These are phyloP conservation scores for Chytridiales sp. DNA, from an alignment of 371 early-diverging fungal species.

Conservation along the genomic window DNA sequence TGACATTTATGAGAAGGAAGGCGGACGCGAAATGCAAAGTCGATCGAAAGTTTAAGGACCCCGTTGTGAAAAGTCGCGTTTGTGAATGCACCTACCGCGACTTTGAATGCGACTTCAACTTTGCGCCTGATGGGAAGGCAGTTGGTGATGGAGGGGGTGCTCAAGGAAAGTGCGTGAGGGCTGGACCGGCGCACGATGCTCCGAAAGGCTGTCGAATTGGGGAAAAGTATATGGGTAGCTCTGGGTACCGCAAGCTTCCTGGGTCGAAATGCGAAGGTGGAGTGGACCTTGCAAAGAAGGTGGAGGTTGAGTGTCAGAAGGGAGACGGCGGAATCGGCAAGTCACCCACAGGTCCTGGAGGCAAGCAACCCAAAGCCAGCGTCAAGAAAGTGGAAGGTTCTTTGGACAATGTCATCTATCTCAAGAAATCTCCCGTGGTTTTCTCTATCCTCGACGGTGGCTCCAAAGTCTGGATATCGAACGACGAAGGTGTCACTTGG, in stretches of 20 bases:
- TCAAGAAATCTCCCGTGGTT: constrained; percentile 53
- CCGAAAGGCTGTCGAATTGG: constrained; percentile 47
- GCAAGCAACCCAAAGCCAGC: constrained; percentile 6
- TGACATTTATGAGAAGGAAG: constrained; percentile 74
- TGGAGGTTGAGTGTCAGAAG: constrained; percentile 30
- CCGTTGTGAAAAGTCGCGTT: constrained; percentile 52
- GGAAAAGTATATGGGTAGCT: constrained; percentile 68
- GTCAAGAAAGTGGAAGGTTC: constrained; percentile 28
- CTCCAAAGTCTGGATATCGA: constrained; percentile 27
- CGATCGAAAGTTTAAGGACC: constrained; percentile 67
- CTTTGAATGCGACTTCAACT: constrained; percentile 75
- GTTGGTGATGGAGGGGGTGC: no score
- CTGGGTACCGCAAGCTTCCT: constrained; percentile 80
- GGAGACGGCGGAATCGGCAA: constrained; percentile 16
- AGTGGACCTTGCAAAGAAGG: constrained; percentile 58
- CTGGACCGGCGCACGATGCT: constrained; percentile 30
- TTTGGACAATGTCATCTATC: constrained; percentile 49
- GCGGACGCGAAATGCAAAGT: constrained; percentile 73
- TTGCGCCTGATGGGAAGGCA: constrained; percentile 13
- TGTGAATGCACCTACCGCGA: constrained; percentile 81
- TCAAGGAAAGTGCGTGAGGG: constrained; percentile 28
- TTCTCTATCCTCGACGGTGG: constrained; percentile 16
- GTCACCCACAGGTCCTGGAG: constrained; percentile 22
- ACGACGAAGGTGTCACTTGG: constrained; percentile 46
- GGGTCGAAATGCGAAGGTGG: constrained; percentile 55